Conservation (phyloP, 31 red algal genomes). For the Odonthalia washingtoniensis region DNA sequence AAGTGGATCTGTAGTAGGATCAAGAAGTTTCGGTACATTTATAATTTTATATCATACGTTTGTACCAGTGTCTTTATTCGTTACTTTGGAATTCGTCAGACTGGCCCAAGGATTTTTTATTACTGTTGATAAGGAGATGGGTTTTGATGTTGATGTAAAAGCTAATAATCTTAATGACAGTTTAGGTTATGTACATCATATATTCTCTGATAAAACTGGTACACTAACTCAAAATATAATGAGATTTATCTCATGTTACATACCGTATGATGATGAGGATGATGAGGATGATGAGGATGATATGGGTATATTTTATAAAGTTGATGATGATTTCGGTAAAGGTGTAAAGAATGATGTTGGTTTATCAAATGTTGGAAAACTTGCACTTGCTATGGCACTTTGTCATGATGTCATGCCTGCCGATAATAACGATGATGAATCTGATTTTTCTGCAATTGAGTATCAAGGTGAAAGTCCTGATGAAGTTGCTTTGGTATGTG, state of each 20-base stretch:
- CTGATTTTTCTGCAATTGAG: constrained; percentile 9
- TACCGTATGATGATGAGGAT: neutral
- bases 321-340: neutral
- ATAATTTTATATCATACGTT: constrained; percentile 89
- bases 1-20: constrained; percentile 23
- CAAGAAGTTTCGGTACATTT: constrained; percentile 81
- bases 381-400: constrained; percentile 83
- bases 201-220: constrained; percentile 98
- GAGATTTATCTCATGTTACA: constrained; percentile 76
- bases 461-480: constrained; percentile 94
- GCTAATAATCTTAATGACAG: constrained; percentile 88
- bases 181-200: constrained; percentile 88
- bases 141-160: constrained; percentile 39
- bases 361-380: constrained; percentile 27
- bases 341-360: neutral
- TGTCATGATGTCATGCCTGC: constrained; percentile 81
- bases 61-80: constrained; percentile 93
- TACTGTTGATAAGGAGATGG: constrained; percentile 74
- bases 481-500: constrained; percentile 91
- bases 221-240: constrained; percentile 97
- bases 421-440: neutral
- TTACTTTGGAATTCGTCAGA: constrained; percentile 95
- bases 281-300: neutral
- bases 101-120: constrained; percentile 88
- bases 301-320: neutral